Percentiles rank a stretch among this genome's conserved stretches.
phyloP scores from a whole-genome alignment of 371 early-diverging fungal species.

The Apophysomyces variabilis region DNA sequence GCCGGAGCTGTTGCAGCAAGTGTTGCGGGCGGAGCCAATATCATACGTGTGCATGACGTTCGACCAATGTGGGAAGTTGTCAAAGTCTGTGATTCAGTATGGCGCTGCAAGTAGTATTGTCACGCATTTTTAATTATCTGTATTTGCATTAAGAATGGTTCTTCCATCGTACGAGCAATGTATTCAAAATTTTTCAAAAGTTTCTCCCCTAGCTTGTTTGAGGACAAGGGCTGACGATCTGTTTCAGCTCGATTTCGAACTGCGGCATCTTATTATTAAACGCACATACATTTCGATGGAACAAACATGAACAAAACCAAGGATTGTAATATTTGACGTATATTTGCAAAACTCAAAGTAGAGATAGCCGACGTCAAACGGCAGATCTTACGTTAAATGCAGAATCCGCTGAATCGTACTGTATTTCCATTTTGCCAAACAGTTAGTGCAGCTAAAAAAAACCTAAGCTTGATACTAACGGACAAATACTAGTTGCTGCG shows the following conservation, averaged over 20 bases:
- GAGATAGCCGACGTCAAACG: too few species aligned
- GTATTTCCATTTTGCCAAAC: too few species aligned
- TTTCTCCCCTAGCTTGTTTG: background rate
- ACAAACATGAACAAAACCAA: background rate
- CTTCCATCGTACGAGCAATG: too few species aligned
- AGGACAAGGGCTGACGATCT: background rate
- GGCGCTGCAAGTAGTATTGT: slow-evolving; percentile 23
- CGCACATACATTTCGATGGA: background rate
- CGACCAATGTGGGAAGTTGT: slow-evolving; percentile 89
- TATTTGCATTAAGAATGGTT: too few species aligned
- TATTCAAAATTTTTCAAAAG: background rate
- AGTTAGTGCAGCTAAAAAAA: too few species aligned
- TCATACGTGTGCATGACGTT: slow-evolving; percentile 95
- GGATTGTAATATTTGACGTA: background rate
- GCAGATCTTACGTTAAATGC: too few species aligned
- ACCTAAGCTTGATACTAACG: too few species aligned
- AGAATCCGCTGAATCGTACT: too few species aligned
- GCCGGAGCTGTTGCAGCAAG: slow-evolving; percentile 93
- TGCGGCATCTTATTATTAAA: background rate
- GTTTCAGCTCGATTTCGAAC: slow-evolving; percentile 1
- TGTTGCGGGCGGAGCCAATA: slow-evolving; percentile 84
- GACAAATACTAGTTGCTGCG: too few species aligned
- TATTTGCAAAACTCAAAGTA: background rate
- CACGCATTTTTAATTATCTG: too few species aligned
- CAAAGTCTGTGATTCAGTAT: slow-evolving; percentile 83